Evolutionary conservation across 768 basidiomycete species (phyloP).

Genomic region (Lentinula raphanica): DNA sequence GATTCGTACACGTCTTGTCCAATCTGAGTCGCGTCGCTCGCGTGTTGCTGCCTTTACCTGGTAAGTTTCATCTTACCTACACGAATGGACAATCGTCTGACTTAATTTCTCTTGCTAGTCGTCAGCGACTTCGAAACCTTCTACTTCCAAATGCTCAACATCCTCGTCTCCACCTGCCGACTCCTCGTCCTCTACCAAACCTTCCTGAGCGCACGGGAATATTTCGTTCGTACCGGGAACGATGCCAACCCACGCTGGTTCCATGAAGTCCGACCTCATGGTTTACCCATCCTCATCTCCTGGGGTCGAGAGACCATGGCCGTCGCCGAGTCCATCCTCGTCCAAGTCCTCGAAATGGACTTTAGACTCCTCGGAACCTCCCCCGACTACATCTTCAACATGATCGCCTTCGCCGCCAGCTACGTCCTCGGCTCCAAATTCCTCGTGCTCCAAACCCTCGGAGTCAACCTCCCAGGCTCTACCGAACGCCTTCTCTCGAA

Average conservation of each 20-base stretch:
- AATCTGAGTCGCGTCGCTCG: conserved; percentile 20
- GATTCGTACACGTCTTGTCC: conserved; percentile 11
- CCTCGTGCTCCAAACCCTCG: neutral
- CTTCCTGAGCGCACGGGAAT: neutral
- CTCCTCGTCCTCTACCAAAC: conserved; percentile 3
- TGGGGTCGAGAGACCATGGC: conserved; percentile 35
- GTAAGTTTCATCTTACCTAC: conserved; percentile 10
- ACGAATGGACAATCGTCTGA: too few species aligned
- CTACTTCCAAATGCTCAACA: conserved; percentile 7
- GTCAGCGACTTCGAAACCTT: conserved; percentile 7
- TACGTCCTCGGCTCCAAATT: conserved; percentile 9
- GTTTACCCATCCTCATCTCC: conserved; percentile 26
- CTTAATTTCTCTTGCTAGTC: neutral
- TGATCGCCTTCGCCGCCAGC: conserved; percentile 35
- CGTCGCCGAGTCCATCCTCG: conserved; percentile 30
- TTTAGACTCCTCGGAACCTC: conserved; percentile 27
- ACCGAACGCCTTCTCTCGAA: neutral
- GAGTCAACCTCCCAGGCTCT: neutral
- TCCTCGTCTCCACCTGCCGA: conserved; percentile 4
- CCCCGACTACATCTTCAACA: conserved; percentile 33
- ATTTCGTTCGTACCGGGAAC: neutral
- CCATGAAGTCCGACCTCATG: conserved; percentile 23
- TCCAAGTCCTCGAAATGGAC: conserved; percentile 26
- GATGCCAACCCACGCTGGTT: conserved; percentile 1
- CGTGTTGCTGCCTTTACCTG: conserved; percentile 7